Percentiles rank a stretch among this genome's conserved stretches.
Conservation (phyloP, 2,329 filamentous ascomycete species). For the Biscogniauxia mediterranea region DNA sequence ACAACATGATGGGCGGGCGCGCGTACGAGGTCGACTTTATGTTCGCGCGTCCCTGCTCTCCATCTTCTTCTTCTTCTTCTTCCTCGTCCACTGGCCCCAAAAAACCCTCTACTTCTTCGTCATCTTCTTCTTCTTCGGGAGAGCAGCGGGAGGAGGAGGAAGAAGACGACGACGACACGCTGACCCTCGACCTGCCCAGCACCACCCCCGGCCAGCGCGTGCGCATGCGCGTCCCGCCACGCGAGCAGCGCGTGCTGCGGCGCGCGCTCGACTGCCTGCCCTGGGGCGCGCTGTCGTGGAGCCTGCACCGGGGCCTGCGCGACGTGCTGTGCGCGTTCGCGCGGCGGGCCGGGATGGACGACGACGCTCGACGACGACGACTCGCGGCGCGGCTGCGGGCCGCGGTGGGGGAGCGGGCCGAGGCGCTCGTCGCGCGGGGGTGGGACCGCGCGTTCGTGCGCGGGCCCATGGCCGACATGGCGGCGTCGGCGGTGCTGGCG, state of each 20-base stretch:
- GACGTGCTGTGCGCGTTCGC: constrained; percentile 32
- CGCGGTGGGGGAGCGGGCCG: constrained; percentile 9
- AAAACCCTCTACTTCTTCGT: too few species aligned
- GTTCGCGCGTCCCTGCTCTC: constrained; percentile 10
- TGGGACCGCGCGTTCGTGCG: constrained; percentile 30
- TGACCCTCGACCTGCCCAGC: constrained; percentile 22
- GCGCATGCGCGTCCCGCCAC: constrained; percentile 15
- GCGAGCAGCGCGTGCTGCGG: constrained; percentile 22
- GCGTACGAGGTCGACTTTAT: constrained; percentile 34
- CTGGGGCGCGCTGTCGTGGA: constrained; percentile 35
- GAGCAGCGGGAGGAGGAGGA: too few species aligned
- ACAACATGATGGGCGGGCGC: constrained; percentile 33
- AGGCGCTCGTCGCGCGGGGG: constrained; percentile 21
- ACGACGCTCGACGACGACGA: constrained; percentile 16
- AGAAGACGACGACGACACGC: background rate
- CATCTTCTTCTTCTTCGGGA: too few species aligned
- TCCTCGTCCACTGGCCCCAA: too few species aligned
- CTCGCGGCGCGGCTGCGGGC: constrained; percentile 21
- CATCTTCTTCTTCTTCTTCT: too few species aligned
- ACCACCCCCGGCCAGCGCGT: constrained; percentile 10
- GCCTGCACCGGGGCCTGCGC: constrained; percentile 32
- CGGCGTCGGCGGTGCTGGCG: constrained; percentile 28
- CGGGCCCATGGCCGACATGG: constrained; percentile 30
- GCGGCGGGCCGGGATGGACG: constrained; percentile 26
- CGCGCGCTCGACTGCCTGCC: constrained; percentile 32